Evolutionary conservation across 305 asterid genomes (phyloP).

Genomic region (Fraxinus xanthoxyloides): DNA sequence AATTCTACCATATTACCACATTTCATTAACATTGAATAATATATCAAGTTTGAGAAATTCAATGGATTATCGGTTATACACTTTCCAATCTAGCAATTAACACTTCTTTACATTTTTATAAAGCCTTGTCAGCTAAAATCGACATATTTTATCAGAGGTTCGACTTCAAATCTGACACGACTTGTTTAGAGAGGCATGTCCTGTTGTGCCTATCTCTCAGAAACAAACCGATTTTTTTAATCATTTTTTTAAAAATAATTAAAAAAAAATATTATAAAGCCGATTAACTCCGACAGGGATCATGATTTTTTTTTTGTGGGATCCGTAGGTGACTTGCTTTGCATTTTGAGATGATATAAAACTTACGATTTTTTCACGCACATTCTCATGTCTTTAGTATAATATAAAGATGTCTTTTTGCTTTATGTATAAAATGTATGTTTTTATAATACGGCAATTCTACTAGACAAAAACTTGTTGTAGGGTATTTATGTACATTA

Average conservation of each 20-base stretch:
- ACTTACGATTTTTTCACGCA: background rate
- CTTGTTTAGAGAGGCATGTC: background rate
- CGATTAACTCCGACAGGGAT: background rate
- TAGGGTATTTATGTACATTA: background rate
- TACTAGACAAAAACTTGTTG: background rate
- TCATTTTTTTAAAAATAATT: too few species aligned
- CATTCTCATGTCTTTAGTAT: background rate
- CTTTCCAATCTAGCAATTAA: background rate
- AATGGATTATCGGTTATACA: background rate
- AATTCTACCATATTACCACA: background rate
- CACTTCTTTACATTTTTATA: background rate
- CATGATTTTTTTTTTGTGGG: background rate
- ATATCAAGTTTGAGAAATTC: background rate
- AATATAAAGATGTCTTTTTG: too few species aligned
- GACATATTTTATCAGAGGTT: background rate
- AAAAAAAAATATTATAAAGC: too few species aligned
- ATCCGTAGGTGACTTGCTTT: too few species aligned
- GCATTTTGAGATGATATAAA: background rate
- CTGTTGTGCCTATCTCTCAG: background rate
- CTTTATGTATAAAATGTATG: background rate
- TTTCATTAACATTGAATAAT: background rate
- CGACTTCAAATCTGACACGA: too few species aligned
- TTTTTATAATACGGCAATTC: background rate
- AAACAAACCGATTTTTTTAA: too few species aligned
- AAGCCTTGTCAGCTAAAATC: background rate